Evolutionary conservation across 805 yeast species (phyloP).

Genomic region (Wickerhamia fluorescens): DNA sequence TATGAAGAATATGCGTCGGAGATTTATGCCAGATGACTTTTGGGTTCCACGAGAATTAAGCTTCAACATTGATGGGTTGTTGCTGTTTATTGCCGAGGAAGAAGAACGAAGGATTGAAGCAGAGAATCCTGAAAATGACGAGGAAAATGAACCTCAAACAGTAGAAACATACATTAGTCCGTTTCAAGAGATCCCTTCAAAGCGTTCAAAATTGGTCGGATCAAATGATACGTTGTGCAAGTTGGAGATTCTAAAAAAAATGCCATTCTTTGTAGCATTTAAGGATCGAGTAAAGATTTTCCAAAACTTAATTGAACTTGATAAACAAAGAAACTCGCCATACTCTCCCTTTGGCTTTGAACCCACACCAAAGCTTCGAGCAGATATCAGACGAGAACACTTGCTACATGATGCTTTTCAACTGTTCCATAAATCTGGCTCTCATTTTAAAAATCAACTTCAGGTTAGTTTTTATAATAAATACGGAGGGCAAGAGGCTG

Average conservation of each 20-base stretch:
- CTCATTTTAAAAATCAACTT: conserved; percentile 50
- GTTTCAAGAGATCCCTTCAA: conserved; percentile 3
- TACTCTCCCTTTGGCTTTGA: conserved; percentile 10
- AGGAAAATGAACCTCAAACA: neutral
- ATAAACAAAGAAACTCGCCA: conserved; percentile 21
- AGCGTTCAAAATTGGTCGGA: too few relatives aligned
- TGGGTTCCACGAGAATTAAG: conserved; percentile 42
- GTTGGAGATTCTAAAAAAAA: conserved; percentile 47
- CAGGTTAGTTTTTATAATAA: conserved; percentile 64
- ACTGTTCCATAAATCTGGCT: conserved; percentile 46
- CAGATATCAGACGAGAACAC: conserved; percentile 60
- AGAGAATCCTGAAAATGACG: conserved; percentile 6
- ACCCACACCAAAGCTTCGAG: conserved; percentile 25
- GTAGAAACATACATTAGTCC: neutral
- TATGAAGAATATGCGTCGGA: conserved; percentile 55
- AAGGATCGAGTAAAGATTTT: conserved; percentile 66
- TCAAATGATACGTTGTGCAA: too few relatives aligned
- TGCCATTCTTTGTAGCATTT: conserved; percentile 80
- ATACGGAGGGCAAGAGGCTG: conserved; percentile 69
- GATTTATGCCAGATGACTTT: conserved; percentile 39
- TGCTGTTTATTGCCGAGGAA: conserved; percentile 33
- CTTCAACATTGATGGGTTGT: conserved; percentile 30
- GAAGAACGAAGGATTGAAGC: conserved; percentile 27
- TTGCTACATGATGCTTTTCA: conserved; percentile 71
- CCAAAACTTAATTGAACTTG: conserved; percentile 53